Conservation (phyloP, 2,329 filamentous ascomycete genomes). For the Clarireedia hainanense region DNA sequence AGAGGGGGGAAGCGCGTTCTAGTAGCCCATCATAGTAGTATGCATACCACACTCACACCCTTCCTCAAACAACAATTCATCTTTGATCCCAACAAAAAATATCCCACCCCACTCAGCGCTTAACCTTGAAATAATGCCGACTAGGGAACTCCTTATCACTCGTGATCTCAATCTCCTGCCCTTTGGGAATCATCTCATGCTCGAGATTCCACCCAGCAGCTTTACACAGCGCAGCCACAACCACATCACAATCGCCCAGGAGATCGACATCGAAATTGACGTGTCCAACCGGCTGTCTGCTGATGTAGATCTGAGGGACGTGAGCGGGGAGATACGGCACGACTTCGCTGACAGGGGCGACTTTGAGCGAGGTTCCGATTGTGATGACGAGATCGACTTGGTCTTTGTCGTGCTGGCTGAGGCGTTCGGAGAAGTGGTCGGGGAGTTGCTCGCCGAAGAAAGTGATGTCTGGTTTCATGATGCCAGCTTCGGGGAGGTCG, state of each 20-base stretch:
- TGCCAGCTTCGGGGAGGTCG: slow-evolving; percentile 59
- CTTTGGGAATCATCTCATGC: slow-evolving; percentile 74
- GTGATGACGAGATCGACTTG: slow-evolving; percentile 85
- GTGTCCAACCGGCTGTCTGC: slow-evolving; percentile 73
- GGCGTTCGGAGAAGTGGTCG: slow-evolving; percentile 69
- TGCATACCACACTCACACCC: no score
- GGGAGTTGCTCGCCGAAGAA: slow-evolving; percentile 94
- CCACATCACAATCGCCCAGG: slow-evolving; percentile 87
- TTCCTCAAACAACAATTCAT: no score
- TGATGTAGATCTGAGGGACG: slow-evolving; percentile 87
- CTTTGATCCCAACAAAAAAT: no score
- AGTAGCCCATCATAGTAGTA: no score
- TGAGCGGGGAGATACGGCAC: slow-evolving; percentile 70
- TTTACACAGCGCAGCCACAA: slow-evolving; percentile 78
- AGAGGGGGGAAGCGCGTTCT: no score
- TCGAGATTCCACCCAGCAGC: slow-evolving; percentile 71
- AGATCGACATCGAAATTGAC: slow-evolving; percentile 96
- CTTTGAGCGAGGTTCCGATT: slow-evolving; percentile 92
- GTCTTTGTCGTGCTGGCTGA: slow-evolving; percentile 74
- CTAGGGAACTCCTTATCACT: slow-evolving; percentile 39
- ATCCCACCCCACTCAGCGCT: not conserved
- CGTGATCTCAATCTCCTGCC: slow-evolving; percentile 52
- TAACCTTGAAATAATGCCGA: slow-evolving; percentile 35
- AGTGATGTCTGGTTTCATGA: slow-evolving; percentile 97
- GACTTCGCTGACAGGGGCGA: slow-evolving; percentile 89